These are phyloP conservation scores for Mychonastes homosphaera DNA, from an alignment of 139 green algal genomes.

Conservation along the genomic window DNA sequence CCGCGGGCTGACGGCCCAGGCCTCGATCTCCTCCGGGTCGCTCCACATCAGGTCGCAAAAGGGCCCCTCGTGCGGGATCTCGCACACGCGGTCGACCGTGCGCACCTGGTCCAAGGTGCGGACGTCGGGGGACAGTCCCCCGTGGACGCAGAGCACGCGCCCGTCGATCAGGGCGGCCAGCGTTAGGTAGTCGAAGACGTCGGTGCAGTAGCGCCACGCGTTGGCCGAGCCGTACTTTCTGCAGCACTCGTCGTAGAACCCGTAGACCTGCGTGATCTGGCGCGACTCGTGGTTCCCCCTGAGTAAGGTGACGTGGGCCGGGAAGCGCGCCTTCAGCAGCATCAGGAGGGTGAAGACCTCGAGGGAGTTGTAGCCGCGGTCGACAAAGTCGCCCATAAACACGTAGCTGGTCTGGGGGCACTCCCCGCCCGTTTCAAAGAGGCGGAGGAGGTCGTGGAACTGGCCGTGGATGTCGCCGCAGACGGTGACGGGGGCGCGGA, in stretches of 20 bases:
- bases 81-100: conserved; percentile 91
- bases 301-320: conserved; percentile 92
- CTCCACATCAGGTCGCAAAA: conserved; percentile 99
- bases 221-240: conserved; percentile 96
- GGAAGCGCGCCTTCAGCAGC: conserved; percentile 88
- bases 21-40: conserved; percentile 98
- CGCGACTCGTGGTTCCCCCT: conserved; percentile 95
- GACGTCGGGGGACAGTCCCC: conserved; percentile 88
- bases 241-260: conserved; percentile 99
- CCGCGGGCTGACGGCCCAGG: conserved; percentile 84
- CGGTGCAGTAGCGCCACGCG: conserved; percentile 97
- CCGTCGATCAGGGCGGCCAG: conserved; percentile 86
- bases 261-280: conserved; percentile 99
- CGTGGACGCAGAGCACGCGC: conserved; percentile 91
- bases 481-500: conserved; percentile 94
- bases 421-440: conserved; percentile 93
- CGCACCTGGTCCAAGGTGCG: conserved; percentile 83
- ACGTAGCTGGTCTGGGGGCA: conserved; percentile 96
- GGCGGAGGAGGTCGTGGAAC: conserved; percentile 97
- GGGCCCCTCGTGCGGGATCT: conserved; percentile 95
- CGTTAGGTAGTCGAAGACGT: conserved; percentile 97
- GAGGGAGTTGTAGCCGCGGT: conserved; percentile 96
- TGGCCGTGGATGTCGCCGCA: conserved; percentile 99
- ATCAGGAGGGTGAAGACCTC: conserved; percentile 98
- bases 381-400: conserved; percentile 99